Conservation (phyloP, 2,329 filamentous ascomycete genomes). For the Claviceps digitariae region DNA sequence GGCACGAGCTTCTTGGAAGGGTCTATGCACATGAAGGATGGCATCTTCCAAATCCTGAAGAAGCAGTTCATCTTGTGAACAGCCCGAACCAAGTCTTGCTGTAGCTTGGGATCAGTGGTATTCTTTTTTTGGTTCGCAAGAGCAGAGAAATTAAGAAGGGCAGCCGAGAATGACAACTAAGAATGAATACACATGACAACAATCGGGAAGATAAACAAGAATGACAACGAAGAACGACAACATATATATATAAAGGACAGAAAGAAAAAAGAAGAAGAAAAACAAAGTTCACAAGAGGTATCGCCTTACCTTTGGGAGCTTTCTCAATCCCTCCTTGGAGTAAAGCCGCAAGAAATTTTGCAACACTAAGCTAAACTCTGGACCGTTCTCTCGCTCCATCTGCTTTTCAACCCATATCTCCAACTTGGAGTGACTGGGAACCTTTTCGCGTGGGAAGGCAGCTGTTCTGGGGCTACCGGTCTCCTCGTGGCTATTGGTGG, state of each 20-base stretch:
- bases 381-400: conserved; percentile 20
- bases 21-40: conserved; percentile 27
- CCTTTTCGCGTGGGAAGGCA: conserved; percentile 23
- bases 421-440: conserved; percentile 22
- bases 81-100: conserved; percentile 29
- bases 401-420: conserved; percentile 25
- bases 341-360: conserved; percentile 26
- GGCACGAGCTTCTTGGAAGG: conserved; percentile 22
- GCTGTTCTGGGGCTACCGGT: conserved; percentile 19
- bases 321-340: conserved; percentile 18
- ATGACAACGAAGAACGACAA: background rate
- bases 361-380: conserved; percentile 19
- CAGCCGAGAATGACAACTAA: background rate
- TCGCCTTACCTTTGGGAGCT: conserved; percentile 25
- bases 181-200: background rate
- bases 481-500: conserved; percentile 17
- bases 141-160: background rate
- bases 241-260: background rate
- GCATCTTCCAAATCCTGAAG: conserved; percentile 34
- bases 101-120: conserved; percentile 10
- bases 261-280: background rate
- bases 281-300: background rate
- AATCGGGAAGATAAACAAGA: background rate
- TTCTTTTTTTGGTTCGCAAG: background rate
- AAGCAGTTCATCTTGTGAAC: conserved; percentile 35